Percentiles rank a stretch among this genome's conserved stretches.
Conservation (phyloP, 176 grass and related monocot genomes). For the Aegilops longissima region DNA sequence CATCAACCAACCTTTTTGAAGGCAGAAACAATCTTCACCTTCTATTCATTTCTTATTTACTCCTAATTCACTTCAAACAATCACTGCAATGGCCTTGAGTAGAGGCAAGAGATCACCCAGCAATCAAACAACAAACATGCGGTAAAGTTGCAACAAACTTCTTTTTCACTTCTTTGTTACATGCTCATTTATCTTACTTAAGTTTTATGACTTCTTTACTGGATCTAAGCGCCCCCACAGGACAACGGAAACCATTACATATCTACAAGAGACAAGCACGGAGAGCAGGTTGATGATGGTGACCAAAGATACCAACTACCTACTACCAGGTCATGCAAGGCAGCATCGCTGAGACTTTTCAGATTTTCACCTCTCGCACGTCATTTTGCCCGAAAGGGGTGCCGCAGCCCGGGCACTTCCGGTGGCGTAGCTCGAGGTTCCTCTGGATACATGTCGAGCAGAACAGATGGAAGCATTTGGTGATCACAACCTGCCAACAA, state of each 20-base stretch:
- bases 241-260: slow-evolving; percentile 1
- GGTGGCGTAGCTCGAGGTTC: slow-evolving; percentile 92
- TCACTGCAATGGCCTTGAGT: background rate
- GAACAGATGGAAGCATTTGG: slow-evolving; percentile 97
- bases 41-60: too few species aligned
- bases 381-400: slow-evolving; percentile 84
- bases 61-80: background rate
- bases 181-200: too few species aligned
- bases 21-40: too few species aligned
- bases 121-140: background rate
- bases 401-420: slow-evolving; percentile 80
- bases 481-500: slow-evolving; percentile 83
- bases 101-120: background rate
- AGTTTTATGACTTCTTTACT: background rate
- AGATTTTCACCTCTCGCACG: slow-evolving; percentile 90
- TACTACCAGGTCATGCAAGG: background rate
- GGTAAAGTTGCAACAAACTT: background rate
- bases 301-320: background rate
- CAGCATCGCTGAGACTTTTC: slow-evolving; percentile 19
- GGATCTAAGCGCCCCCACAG: background rate
- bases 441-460: slow-evolving; percentile 92
- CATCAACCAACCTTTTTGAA: too few species aligned
- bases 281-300: background rate
- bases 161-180: background rate
- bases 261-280: slow-evolving; percentile 27